These are phyloP conservation scores for Lichtheimia corymbifera DNA, from an alignment of 371 early-diverging fungal species.

Conservation along the genomic window DNA sequence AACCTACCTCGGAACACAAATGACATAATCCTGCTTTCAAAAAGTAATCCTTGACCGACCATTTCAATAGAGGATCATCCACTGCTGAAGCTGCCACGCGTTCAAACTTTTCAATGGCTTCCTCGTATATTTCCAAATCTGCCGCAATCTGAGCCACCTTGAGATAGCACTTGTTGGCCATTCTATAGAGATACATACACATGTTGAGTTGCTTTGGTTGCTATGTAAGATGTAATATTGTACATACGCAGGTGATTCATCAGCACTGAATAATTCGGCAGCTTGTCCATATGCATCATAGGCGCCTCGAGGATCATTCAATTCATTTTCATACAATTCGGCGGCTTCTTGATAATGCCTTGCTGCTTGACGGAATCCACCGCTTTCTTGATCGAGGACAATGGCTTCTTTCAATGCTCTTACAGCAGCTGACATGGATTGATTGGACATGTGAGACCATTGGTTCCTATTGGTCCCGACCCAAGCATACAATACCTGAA, in stretches of 20 bases:
- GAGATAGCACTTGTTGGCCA: slow-evolving; percentile 85
- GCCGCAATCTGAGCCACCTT: slow-evolving; percentile 93
- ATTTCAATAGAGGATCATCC: slow-evolving; percentile 90
- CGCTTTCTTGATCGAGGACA: slow-evolving; percentile 75
- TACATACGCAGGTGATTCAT: slow-evolving; percentile 87
- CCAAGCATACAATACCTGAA: slow-evolving; percentile 52
- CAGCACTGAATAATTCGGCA: slow-evolving; percentile 88
- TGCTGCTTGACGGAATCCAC: slow-evolving; percentile 92
- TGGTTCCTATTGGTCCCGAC: not conserved
- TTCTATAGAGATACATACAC: slow-evolving; percentile 40
- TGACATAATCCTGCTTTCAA: slow-evolving; percentile 94
- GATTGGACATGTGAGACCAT: not conserved
- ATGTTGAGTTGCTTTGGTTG: not conserved
- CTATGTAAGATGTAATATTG: not conserved
- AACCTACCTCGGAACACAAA: slow-evolving; percentile 67
- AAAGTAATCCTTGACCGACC: slow-evolving; percentile 93
- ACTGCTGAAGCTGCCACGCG: slow-evolving; percentile 77
- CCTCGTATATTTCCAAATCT: slow-evolving; percentile 82
- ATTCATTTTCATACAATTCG: slow-evolving; percentile 85
- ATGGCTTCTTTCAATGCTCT: slow-evolving; percentile 75
- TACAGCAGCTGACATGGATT: slow-evolving; percentile 66
- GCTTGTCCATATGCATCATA: slow-evolving; percentile 87
- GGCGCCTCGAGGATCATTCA: slow-evolving; percentile 77
- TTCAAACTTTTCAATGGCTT: slow-evolving; percentile 90
- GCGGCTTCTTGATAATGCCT: slow-evolving; percentile 92